These are phyloP conservation scores for Cryptosporidium andersoni DNA, from an alignment of 169 alveolate genomes.

Conservation along the genomic window DNA sequence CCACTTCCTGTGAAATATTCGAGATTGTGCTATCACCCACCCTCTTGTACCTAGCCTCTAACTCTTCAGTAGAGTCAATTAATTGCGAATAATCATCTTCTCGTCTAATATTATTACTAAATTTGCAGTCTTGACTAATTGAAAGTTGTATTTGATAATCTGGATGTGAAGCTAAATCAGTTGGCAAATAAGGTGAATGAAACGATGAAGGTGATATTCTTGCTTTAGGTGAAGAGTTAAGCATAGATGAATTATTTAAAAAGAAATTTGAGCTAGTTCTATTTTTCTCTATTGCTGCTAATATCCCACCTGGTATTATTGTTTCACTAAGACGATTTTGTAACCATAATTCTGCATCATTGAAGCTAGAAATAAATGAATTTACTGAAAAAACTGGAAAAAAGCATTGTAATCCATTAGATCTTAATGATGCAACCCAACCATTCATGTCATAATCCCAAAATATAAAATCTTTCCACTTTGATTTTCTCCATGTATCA, in stretches of 20 bases:
- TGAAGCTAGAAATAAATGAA: constrained; percentile 15
- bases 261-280: background rate
- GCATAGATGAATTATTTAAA: background rate
- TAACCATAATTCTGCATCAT: constrained; percentile 52
- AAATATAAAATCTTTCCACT: constrained; percentile 52
- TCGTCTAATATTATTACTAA: background rate
- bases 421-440: constrained; percentile 50
- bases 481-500: constrained; percentile 57
- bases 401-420: constrained; percentile 29
- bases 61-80: no score
- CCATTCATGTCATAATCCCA: constrained; percentile 32
- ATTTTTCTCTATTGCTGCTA: background rate
- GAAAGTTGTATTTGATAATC: constrained; percentile 16
- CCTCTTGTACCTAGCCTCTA: no score
- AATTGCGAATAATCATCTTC: background rate
- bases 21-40: constrained; percentile 3
- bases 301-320: constrained; percentile 12
- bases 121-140: constrained; percentile 16
- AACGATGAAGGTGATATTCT: background rate
- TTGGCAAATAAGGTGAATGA: constrained; percentile 66
- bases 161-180: constrained; percentile 67
- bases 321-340: constrained; percentile 54
- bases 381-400: constrained; percentile 8
- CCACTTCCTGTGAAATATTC: background rate
- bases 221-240: background rate